Evolutionary conservation across 1,284 basidiomycete genomes (phyloP).

Genomic region (Ustilago loliicola): DNA sequence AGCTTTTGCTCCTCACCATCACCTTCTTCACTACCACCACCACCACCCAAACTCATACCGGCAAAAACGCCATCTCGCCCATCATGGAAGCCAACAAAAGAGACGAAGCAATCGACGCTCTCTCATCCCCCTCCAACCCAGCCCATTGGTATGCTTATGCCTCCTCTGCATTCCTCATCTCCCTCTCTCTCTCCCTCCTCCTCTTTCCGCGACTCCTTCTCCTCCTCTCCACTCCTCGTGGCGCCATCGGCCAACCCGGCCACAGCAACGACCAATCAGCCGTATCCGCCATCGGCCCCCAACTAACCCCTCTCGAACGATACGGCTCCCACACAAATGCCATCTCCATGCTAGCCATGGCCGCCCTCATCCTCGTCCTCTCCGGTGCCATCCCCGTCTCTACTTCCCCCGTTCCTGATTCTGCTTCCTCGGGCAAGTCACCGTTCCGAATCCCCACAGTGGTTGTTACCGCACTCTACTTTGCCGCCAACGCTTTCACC

Average conservation of each 20-base stretch:
- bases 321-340: conserved; percentile 45
- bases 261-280: conserved; percentile 13
- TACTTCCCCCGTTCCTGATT: conserved; percentile 45
- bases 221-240: conserved; percentile 49
- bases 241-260: conserved; percentile 40
- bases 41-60: neutral
- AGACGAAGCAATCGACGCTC: conserved; percentile 25
- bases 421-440: conserved; percentile 27
- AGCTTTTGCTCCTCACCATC: conserved; percentile 1
- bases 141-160: conserved; percentile 56
- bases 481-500: conserved; percentile 39
- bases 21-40: neutral
- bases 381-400: conserved; percentile 48
- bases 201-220: conserved; percentile 49
- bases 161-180: conserved; percentile 38
- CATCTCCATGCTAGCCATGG: conserved; percentile 43
- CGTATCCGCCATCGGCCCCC: conserved; percentile 44
- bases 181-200: conserved; percentile 43
- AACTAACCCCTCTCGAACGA: conserved; percentile 50
- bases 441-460: conserved; percentile 50
- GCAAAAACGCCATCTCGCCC: neutral
- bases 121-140: conserved; percentile 50
- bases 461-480: conserved; percentile 44
- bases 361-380: conserved; percentile 40
- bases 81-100: conserved; percentile 35